Evolutionary conservation across 306 rosid species (phyloP).

Genomic region (Argentina anserina): DNA sequence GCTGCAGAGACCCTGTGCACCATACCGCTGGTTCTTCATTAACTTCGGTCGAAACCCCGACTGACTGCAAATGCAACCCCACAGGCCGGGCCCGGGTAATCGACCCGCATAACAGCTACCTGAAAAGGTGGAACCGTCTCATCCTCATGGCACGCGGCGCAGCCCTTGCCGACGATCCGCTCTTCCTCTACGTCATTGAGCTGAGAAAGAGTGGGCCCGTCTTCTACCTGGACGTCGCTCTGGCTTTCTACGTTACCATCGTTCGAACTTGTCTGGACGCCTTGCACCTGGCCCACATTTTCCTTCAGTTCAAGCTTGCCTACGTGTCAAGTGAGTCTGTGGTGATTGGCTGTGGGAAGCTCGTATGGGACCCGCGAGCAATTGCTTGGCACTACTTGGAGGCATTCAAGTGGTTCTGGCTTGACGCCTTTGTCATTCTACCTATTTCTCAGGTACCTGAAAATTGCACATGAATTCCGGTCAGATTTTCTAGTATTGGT

Average conservation of each 20-base stretch:
- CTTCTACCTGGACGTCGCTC: conserved; percentile 23
- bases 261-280: conserved; percentile 28
- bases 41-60: neutral
- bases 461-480: neutral
- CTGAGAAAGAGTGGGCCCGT: conserved; percentile 26
- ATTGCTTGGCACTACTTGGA: conserved; percentile 24
- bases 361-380: conserved; percentile 33
- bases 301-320: conserved; percentile 35
- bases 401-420: conserved; percentile 30
- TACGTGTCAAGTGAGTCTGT: conserved; percentile 29
- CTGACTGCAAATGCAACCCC: neutral
- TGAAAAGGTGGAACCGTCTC: conserved; percentile 35
- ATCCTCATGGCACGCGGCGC: conserved; percentile 34
- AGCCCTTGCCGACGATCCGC: conserved; percentile 34
- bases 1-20: conserved; percentile 11
- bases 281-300: conserved; percentile 29
- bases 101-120: conserved; percentile 28
- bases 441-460: conserved; percentile 33
- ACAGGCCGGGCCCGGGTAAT: neutral
- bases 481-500: neutral
- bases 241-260: conserved; percentile 23
- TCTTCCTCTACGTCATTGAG: conserved; percentile 32
- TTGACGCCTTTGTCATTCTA: conserved; percentile 35
- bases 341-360: conserved; percentile 35
- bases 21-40: conserved; percentile 18